These are phyloP conservation scores for Leccinum subgranulosum DNA, from an alignment of 768 basidiomycete species.

Conservation along the genomic window DNA sequence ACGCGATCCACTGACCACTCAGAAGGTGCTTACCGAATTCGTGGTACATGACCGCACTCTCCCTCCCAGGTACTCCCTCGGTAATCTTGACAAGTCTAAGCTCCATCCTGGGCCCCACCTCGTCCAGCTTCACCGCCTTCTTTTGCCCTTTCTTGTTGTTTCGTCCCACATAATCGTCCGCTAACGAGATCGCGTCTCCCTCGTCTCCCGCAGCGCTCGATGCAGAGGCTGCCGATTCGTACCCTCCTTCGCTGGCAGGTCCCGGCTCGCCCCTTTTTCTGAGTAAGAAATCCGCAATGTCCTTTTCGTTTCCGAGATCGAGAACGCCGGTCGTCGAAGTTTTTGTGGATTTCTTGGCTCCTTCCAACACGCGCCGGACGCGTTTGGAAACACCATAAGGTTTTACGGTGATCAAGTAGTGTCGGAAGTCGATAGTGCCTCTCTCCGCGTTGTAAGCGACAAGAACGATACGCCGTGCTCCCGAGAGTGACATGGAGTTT, in stretches of 20 bases:
- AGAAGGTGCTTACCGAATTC: slow-evolving; percentile 69
- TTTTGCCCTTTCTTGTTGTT: slow-evolving; percentile 91
- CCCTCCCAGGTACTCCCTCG: slow-evolving; percentile 91
- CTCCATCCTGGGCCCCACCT: slow-evolving; percentile 96
- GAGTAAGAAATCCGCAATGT: slow-evolving; percentile 93
- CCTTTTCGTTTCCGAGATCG: slow-evolving; percentile 86
- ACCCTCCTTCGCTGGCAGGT: slow-evolving; percentile 57
- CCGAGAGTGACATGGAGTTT: slow-evolving; percentile 73
- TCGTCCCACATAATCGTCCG: slow-evolving; percentile 91
- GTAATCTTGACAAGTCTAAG: slow-evolving; percentile 88
- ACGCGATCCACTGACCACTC: background rate
- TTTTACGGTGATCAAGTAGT: slow-evolving; percentile 93
- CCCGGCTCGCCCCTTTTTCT: slow-evolving; percentile 60
- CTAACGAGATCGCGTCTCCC: slow-evolving; percentile 73
- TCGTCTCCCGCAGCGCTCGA: slow-evolving; percentile 86
- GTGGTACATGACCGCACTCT: slow-evolving; percentile 92
- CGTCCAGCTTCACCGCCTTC: slow-evolving; percentile 87
- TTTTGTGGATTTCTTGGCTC: slow-evolving; percentile 34
- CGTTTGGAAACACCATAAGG: slow-evolving; percentile 92
- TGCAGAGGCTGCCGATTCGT: slow-evolving; percentile 76
- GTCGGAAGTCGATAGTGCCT: slow-evolving; percentile 87
- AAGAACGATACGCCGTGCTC: slow-evolving; percentile 91
- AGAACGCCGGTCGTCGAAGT: slow-evolving; percentile 43
- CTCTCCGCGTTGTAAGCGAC: slow-evolving; percentile 86
- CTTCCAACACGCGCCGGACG: slow-evolving; percentile 82